Percentiles rank a stretch among this genome's conserved stretches.
These are phyloP conservation scores for Crucibulum laeve DNA, from an alignment of 768 basidiomycete species.

Conservation along the genomic window DNA sequence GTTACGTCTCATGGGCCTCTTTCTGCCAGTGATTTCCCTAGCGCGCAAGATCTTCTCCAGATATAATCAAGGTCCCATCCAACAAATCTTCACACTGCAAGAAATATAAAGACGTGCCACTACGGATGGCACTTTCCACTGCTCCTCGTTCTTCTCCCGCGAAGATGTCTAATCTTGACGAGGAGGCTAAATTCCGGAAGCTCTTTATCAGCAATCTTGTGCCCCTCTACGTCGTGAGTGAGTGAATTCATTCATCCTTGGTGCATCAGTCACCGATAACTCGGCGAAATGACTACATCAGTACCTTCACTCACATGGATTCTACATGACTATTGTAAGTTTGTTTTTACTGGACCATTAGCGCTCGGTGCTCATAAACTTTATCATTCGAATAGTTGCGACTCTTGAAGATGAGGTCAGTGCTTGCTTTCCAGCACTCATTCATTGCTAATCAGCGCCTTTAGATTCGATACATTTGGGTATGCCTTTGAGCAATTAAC, in stretches of 20 bases:
- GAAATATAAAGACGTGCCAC: no score
- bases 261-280: no score
- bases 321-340: constrained; percentile 30
- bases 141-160: no score
- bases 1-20: no score
- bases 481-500: constrained; percentile 9
- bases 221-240: background rate
- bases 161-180: no score
- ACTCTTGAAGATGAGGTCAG: constrained; percentile 29
- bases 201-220: no score
- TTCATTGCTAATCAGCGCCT: background rate
- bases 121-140: no score
- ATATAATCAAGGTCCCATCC: no score
- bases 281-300: constrained; percentile 4
- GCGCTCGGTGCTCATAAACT: background rate
- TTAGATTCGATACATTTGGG: constrained; percentile 26
- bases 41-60: no score
- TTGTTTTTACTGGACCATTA: background rate
- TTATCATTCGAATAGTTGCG: constrained; percentile 15
- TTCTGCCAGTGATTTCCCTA: no score
- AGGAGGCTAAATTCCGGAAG: no score
- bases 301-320: constrained; percentile 29
- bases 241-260: background rate
- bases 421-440: background rate
- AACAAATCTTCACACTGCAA: no score